A percentile compares a stretch with the other conserved stretches of the same genome.
Evolutionary conservation across 352 stramenopile genomes (phyloP).

Genomic region (Phytopythium helicoides): DNA sequence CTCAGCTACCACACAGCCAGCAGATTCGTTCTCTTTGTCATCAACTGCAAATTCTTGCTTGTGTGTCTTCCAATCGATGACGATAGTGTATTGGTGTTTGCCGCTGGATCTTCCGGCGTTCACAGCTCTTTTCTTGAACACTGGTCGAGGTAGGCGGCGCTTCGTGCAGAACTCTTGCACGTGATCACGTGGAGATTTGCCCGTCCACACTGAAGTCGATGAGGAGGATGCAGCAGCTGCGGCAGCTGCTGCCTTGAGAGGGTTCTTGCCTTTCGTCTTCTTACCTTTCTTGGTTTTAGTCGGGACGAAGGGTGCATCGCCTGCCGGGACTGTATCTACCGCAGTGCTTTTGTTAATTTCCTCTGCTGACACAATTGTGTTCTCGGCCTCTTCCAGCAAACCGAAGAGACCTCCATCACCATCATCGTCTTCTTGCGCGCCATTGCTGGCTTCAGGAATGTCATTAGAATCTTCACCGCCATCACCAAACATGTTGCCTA

Average conservation of each 20-base stretch:
- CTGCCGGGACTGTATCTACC: constrained; percentile 18
- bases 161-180: constrained; percentile 90
- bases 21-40: constrained; percentile 14
- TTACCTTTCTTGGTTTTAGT: constrained; percentile 22
- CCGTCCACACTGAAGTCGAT: constrained; percentile 42
- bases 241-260: constrained; percentile 23
- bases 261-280: constrained; percentile 31
- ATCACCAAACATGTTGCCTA: constrained; percentile 1
- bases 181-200: constrained; percentile 85
- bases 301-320: constrained; percentile 8
- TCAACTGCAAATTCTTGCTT: constrained; percentile 45
- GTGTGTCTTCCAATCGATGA: constrained; percentile 39
- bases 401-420: constrained; percentile 30
- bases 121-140: constrained; percentile 61
- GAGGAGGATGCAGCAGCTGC: constrained; percentile 12
- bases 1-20: constrained; percentile 10
- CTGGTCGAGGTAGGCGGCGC: constrained; percentile 71
- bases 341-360: constrained; percentile 42
- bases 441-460: not conserved
- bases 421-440: constrained; percentile 8
- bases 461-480: not conserved
- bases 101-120: constrained; percentile 15
- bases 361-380: constrained; percentile 24
- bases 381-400: constrained; percentile 37
- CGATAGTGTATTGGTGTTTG: constrained; percentile 53